Conservation (phyloP, 305 asterid species). For the Andrographis paniculata region DNA sequence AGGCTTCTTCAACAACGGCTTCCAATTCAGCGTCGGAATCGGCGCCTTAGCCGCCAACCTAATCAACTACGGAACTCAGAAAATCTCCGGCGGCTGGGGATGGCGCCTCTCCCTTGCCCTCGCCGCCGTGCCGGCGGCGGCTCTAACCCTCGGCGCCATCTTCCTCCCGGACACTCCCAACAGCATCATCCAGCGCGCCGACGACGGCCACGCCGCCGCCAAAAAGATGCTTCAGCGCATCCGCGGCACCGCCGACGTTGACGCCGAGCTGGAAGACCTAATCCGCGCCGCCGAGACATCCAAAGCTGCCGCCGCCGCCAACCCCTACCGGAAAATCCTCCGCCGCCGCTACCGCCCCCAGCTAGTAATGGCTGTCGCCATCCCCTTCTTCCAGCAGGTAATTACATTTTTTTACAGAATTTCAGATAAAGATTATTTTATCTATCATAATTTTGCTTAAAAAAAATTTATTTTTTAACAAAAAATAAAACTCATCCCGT, state of each 20-base stretch:
- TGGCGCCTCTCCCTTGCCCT: constrained; percentile 63
- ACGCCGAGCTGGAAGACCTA: constrained; percentile 52
- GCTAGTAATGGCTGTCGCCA: constrained; percentile 55
- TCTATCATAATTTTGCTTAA: too few species aligned
- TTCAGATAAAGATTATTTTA: too few species aligned
- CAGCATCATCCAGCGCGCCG: constrained; percentile 46
- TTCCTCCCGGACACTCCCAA: constrained; percentile 76
- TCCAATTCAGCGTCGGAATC: constrained; percentile 50
- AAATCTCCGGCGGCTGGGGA: constrained; percentile 53
- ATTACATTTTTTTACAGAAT: too few species aligned
- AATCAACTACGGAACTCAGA: constrained; percentile 53
- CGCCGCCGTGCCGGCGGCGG: constrained; percentile 57
- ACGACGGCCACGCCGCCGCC: constrained; percentile 25
- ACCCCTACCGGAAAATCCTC: constrained; percentile 33
- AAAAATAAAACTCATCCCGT: too few species aligned
- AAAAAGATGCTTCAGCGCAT: constrained; percentile 33
- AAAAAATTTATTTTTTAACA: too few species aligned
- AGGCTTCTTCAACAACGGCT: constrained; percentile 64
- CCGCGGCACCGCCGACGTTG: constrained; percentile 48
- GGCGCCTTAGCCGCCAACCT: constrained; percentile 52
- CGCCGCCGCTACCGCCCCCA: constrained; percentile 52
- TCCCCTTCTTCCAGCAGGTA: constrained; percentile 78
- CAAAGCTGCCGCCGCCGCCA: constrained; percentile 15
- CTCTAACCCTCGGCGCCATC: constrained; percentile 41
- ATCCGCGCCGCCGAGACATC: constrained; percentile 34